Conservation (phyloP, 108 stramenopile species). For the Heterococcus sp. region DNA sequence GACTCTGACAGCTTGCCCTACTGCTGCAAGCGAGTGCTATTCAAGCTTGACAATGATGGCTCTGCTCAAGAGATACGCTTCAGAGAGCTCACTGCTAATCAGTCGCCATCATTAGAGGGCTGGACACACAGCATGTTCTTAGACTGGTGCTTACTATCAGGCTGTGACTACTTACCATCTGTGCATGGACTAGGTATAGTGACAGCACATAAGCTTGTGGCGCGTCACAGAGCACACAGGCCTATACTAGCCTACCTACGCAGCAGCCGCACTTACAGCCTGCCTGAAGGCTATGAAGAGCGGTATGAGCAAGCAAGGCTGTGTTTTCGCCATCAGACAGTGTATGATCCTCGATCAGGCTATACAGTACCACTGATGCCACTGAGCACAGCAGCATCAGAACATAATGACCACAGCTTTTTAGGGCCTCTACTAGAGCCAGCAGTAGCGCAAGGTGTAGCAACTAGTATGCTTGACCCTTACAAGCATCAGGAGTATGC, state of each 20-base stretch:
- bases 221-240: slow-evolving; percentile 63
- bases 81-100: too few species aligned
- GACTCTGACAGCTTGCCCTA: too few species aligned
- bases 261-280: slow-evolving; percentile 25
- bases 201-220: slow-evolving; percentile 72
- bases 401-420: slow-evolving; percentile 4
- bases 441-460: slow-evolving; percentile 2
- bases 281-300: slow-evolving; percentile 68
- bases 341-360: slow-evolving; percentile 54
- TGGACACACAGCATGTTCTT: too few species aligned
- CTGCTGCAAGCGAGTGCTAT: too few species aligned
- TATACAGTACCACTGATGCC: slow-evolving; percentile 19
- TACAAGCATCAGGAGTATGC: slow-evolving; percentile 12
- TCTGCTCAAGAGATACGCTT: too few species aligned
- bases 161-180: too few species aligned
- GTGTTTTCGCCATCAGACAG: slow-evolving; percentile 80
- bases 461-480: background rate
- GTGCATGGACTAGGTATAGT: slow-evolving; percentile 83
- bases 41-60: too few species aligned
- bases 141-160: too few species aligned
- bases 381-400: slow-evolving; percentile 5
- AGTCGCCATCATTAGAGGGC: too few species aligned
- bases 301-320: slow-evolving; percentile 72
- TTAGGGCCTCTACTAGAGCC: slow-evolving; percentile 9
- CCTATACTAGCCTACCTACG: slow-evolving; percentile 56